phyloP scores from a whole-genome alignment of 768 basidiomycete species.

The Rossbeevera mucosa region DNA sequence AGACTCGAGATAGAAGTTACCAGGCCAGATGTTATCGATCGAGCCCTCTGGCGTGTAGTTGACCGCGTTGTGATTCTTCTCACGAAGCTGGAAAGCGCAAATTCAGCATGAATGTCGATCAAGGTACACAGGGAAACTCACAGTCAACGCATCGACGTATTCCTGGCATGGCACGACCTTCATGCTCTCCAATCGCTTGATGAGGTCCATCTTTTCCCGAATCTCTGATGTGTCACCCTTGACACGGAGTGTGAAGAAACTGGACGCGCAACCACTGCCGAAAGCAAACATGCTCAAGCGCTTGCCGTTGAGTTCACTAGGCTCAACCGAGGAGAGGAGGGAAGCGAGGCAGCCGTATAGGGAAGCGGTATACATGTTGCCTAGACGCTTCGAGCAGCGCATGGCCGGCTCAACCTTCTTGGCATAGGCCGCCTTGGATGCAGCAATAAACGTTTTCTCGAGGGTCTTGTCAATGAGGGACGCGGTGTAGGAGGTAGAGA shows the following conservation, averaged over 20 bases:
- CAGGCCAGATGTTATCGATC: conserved; percentile 90
- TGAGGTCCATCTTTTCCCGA: conserved; percentile 73
- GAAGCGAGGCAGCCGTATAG: conserved; percentile 93
- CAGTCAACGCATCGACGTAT: conserved; percentile 78
- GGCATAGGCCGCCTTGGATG: conserved; percentile 71
- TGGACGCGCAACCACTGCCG: conserved; percentile 91
- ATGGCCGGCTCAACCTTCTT: conserved; percentile 76
- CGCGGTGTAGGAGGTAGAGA: conserved; percentile 60
- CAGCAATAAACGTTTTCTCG: conserved; percentile 89
- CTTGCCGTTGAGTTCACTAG: conserved; percentile 70
- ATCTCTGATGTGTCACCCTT: conserved; percentile 87
- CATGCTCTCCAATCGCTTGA: conserved; percentile 74
- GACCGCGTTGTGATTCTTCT: conserved; percentile 91
- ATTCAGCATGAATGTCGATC: neutral
- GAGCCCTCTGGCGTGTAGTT: conserved; percentile 83
- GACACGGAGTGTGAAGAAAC: conserved; percentile 84
- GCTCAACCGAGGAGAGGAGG: conserved; percentile 68
- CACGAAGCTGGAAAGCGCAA: conserved; percentile 67
- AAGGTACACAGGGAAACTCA: conserved; percentile 31
- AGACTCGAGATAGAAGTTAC: conserved; percentile 86
- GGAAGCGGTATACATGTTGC: conserved; percentile 98
- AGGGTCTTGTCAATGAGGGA: conserved; percentile 91
- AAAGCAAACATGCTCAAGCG: conserved; percentile 94
- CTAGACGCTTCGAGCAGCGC: conserved; percentile 84
- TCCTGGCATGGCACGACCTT: conserved; percentile 89